Percentiles rank a stretch among this genome's conserved stretches.
Evolutionary conservation across 2,329 filamentous ascomycete genomes (phyloP).

Genomic region (Diaporthe ilicicola): DNA sequence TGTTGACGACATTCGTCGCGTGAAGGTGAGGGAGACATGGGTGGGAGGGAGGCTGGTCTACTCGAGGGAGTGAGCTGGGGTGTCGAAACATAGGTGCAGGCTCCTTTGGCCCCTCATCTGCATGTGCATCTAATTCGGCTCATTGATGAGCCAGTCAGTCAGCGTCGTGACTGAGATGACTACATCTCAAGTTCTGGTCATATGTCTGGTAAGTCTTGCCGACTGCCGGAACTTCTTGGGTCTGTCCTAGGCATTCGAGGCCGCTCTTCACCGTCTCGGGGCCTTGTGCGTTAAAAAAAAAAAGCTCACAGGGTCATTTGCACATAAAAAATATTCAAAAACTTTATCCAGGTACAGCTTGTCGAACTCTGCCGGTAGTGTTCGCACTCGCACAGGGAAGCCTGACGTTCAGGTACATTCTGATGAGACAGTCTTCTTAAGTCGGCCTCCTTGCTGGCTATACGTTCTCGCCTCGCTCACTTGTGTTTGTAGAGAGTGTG

Average conservation of each 20-base stretch:
- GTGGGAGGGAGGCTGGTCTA: constrained; percentile 66
- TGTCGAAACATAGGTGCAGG: neutral
- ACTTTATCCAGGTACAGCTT: no score
- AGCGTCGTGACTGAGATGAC: no score
- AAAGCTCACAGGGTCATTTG: neutral
- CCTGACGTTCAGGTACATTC: neutral
- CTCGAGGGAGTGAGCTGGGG: constrained; percentile 36
- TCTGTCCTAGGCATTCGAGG: neutral
- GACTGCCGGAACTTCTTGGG: neutral
- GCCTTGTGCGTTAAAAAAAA: neutral
- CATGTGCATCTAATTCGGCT: neutral
- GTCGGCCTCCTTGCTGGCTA: neutral
- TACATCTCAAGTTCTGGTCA: neutral
- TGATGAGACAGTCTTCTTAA: neutral
- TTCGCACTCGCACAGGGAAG: neutral
- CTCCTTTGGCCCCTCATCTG: neutral
- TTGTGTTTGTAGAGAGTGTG: constrained; percentile 32
- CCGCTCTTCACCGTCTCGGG: no score
- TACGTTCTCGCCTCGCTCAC: neutral
- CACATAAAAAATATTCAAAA: no score
- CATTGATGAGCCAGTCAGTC: no score
- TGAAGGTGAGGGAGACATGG: constrained; percentile 74
- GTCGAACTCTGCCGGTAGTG: neutral
- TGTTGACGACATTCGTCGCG: constrained; percentile 59
- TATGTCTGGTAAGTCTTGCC: neutral